Conservation (phyloP, 331 rosid genomes). For the Rhamnella rubrinervis region DNA sequence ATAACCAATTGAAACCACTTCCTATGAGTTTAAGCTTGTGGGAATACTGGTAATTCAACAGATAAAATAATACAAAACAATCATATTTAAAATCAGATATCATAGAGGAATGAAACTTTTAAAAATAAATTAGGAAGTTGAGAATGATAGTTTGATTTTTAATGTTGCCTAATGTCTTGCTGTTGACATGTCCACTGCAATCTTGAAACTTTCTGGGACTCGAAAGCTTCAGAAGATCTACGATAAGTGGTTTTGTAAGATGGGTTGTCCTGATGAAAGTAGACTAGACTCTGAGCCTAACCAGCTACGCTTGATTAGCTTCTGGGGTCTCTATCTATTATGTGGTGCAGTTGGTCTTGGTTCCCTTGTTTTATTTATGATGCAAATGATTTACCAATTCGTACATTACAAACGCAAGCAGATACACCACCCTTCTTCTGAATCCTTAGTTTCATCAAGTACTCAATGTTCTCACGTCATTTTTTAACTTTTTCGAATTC, state of each 20-base stretch:
- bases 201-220: slow-evolving; percentile 71
- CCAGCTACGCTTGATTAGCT: slow-evolving; percentile 68
- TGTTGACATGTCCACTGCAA: slow-evolving; percentile 85
- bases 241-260: slow-evolving; percentile 71
- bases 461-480: slow-evolving; percentile 50
- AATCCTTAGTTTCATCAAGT: slow-evolving; percentile 31
- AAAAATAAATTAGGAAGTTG: too few species aligned
- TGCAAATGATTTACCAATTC: slow-evolving; percentile 54
- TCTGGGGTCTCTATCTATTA: slow-evolving; percentile 84
- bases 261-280: slow-evolving; percentile 66
- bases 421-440: slow-evolving; percentile 28
- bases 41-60: too few species aligned
- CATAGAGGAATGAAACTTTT: too few species aligned
- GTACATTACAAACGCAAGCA: slow-evolving; percentile 47
- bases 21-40: too few species aligned
- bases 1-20: too few species aligned
- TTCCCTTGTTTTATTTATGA: slow-evolving; percentile 53
- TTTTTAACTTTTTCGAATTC: slow-evolving; percentile 57
- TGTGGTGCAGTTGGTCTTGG: slow-evolving; percentile 44
- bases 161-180: slow-evolving; percentile 29
- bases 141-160: too few species aligned
- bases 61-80: too few species aligned
- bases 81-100: too few species aligned
- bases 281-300: slow-evolving; percentile 41
- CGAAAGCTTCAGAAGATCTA: slow-evolving; percentile 77